Evolutionary conservation across 495 filamentous ascomycete genomes (phyloP), one percentile per base, ranked within the genome.

Genomic region (Poronia punctata): DNA sequence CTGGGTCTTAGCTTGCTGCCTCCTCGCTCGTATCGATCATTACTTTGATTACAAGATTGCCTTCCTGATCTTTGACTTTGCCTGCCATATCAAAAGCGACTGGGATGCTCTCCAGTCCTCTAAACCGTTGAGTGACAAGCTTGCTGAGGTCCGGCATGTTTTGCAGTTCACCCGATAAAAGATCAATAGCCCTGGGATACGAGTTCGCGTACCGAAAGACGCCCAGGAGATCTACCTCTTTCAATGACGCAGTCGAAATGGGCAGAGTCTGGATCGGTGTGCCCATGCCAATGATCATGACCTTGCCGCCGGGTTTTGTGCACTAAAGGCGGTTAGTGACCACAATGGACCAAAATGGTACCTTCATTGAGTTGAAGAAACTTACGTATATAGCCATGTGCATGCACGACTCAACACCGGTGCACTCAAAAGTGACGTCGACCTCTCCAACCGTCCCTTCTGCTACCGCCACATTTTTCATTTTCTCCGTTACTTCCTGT

Each of bases 221-320:
- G 11, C 90, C 90, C 9, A 93, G 72, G 7, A 97, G 74, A 65
- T 97, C 90, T 7, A 97, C 82, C 64, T 97, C 90, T n/a, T 86
- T 76, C 18, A 93, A 68, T 4, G 87, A 83, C 0, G 90, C 90
- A 0, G 85, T 83, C 5, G 82, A 86, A 38, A 95, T 77, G 3
- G 88, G 89, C 3, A 95, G 67, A 0, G 85, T 93, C 61, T 93
- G 85, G 31, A 93, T 71, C 1, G 90, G 88, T 30, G 74, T 84
- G 15, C 90, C 90, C 88, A 97, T 95, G n/a, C 90, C 90, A 38
- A 97, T 84, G 40, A 95, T 72, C 64, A 95, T 78, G 25, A 95
- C 67, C 34, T 78, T 78, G 11, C 88, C 87, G 7, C 90, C 90
- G 0, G 90, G 75, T 19, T 72, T 69, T 3, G 86, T 82, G 6